Conservation (phyloP, 192 early-diverging fungal species). For the Geranomyces michiganensis region DNA sequence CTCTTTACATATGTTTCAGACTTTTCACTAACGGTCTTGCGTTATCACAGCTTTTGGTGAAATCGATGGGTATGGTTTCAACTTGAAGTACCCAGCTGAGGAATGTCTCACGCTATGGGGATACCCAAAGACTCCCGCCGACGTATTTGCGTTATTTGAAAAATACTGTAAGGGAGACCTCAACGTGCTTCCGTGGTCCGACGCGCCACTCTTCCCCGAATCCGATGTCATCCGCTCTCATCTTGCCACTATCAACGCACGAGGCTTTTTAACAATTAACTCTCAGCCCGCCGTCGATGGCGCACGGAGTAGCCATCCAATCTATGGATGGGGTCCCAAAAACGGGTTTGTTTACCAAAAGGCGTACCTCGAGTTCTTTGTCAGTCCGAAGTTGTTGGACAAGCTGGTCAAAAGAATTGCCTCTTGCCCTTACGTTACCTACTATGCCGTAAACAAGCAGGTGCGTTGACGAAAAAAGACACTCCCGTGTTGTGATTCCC, state of each 20-base stretch:
- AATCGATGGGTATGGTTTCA: constrained; percentile 77
- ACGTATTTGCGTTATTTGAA: constrained; percentile 79
- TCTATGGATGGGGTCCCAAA: constrained; percentile 93
- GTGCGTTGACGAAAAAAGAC: constrained; percentile 32
- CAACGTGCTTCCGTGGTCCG: constrained; percentile 88
- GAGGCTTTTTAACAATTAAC: constrained; percentile 96
- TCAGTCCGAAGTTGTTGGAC: constrained; percentile 70
- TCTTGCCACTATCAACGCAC: constrained; percentile 71
- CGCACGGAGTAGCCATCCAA: constrained; percentile 71
- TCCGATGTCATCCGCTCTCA: constrained; percentile 70
- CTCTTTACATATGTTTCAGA: background rate
- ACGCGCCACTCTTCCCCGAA: constrained; percentile 76
- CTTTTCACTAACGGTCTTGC: constrained; percentile 18
- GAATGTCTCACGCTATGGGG: constrained; percentile 83
- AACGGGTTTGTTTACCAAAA: constrained; percentile 97
- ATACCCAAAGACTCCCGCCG: constrained; percentile 62
- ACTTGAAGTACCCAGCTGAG: constrained; percentile 69
- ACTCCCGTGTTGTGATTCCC: too few species aligned
- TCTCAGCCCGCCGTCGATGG: constrained; percentile 94
- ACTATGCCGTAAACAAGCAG: constrained; percentile 84
- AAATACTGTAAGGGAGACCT: constrained; percentile 82
- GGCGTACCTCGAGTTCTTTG: constrained; percentile 96
- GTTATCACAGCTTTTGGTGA: constrained; percentile 61
- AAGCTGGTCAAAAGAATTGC: constrained; percentile 71
- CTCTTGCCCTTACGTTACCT: constrained; percentile 69